A percentile compares a stretch with the other conserved stretches of the same genome.
phyloP scores from a whole-genome alignment of 331 rosid genomes.

The Ulmus americana region DNA sequence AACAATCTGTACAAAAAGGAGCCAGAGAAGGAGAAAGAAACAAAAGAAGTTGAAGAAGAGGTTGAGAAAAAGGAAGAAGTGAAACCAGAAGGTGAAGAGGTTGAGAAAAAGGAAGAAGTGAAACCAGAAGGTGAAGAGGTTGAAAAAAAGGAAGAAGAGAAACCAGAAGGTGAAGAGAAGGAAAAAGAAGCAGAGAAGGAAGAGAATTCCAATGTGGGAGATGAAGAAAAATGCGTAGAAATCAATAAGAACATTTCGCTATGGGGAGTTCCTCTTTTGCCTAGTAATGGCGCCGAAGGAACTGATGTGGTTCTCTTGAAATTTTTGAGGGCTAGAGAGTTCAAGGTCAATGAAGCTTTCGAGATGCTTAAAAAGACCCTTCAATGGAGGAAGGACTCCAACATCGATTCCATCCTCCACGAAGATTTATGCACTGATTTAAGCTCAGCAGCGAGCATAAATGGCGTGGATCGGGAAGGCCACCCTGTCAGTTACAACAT shows the following conservation, averaged over 20 bases:
- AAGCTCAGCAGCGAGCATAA: constrained; percentile 38
- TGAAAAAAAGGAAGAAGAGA: constrained; percentile 7
- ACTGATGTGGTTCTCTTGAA: constrained; percentile 66
- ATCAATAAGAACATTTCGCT: constrained; percentile 33
- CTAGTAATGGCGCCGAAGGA: constrained; percentile 48
- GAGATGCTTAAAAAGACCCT: constrained; percentile 80
- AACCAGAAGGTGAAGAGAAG: neutral
- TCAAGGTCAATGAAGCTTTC: constrained; percentile 58
- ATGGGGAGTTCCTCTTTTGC: constrained; percentile 70
- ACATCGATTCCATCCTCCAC: constrained; percentile 50
- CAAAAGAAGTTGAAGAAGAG: neutral
- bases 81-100: neutral
- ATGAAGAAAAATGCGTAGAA: constrained; percentile 14
- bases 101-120: neutral
- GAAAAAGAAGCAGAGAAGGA: constrained; percentile 12
- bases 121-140: neutral
- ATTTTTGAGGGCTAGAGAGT: constrained; percentile 80
- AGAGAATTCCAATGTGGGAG: neutral
- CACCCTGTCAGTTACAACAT: constrained; percentile 82
- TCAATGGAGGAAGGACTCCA: constrained; percentile 66
- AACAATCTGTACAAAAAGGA: constrained; percentile 24
- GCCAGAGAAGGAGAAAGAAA: constrained; percentile 13
- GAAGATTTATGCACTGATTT: constrained; percentile 47
- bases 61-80: neutral
- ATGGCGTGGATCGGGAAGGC: constrained; percentile 63